These are phyloP conservation scores for Paecilomyces formosus DNA, from an alignment of 2,329 filamentous ascomycete species.

Conservation along the genomic window DNA sequence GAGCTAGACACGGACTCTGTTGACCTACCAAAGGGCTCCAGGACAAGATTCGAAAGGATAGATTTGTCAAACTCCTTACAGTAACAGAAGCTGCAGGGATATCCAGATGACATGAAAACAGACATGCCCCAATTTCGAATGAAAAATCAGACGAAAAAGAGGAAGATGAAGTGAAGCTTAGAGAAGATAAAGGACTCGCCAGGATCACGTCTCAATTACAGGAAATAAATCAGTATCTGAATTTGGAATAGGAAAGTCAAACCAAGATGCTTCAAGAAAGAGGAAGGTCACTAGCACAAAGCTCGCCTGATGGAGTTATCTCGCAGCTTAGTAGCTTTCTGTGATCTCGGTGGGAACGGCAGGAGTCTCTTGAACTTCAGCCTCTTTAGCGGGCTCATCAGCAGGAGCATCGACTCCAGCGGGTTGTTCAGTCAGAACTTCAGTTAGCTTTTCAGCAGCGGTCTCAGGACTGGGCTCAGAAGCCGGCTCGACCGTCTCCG, in stretches of 20 bases:
- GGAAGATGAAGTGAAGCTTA: not conserved
- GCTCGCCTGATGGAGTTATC: not conserved
- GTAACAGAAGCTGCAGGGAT: not conserved
- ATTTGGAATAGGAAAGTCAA: not conserved
- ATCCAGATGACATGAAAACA: not conserved
- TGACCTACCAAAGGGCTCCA: not conserved
- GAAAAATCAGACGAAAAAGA: not conserved
- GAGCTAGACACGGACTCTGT: not conserved
- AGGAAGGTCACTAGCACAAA: not conserved
- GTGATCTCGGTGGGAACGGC: not conserved
- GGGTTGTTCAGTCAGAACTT: not conserved
- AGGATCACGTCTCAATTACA: not conserved
- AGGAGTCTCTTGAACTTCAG: not conserved
- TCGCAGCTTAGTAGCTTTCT: not conserved
- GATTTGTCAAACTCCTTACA: not conserved
- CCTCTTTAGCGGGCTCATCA: not conserved
- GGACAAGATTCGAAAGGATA: not conserved
- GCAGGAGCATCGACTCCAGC: not conserved
- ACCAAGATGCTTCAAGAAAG: not conserved
- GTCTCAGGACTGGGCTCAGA: not conserved
- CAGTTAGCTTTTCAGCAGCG: conserved; percentile 2
- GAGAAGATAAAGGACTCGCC: not conserved
- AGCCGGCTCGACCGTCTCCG: conserved; percentile 1
- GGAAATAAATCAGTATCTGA: not conserved
- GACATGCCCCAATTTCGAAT: not conserved